Conservation (phyloP, 2,329 filamentous ascomycete species). For the Cladosporium colombiae region DNA sequence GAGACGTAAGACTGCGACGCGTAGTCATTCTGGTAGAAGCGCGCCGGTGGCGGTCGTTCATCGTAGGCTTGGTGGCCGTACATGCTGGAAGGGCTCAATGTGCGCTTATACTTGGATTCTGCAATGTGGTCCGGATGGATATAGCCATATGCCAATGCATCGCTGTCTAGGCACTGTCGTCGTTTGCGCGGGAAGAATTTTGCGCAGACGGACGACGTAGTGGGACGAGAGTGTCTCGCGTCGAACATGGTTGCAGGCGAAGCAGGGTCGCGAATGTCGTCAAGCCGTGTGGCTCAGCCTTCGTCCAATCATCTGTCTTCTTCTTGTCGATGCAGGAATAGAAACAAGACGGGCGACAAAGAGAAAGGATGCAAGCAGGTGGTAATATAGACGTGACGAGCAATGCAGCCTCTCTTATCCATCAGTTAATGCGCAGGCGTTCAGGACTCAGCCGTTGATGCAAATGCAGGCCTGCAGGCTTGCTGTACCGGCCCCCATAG, state of each 20-base stretch:
- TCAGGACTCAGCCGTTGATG: background rate
- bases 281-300: constrained; percentile 19
- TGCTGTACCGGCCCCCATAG: background rate
- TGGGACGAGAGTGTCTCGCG: constrained; percentile 7
- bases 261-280: constrained; percentile 15
- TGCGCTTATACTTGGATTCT: constrained; percentile 6
- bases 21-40: constrained; percentile 12
- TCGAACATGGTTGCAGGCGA: constrained; percentile 14
- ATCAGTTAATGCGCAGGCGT: background rate
- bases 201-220: constrained; percentile 4
- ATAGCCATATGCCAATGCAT: constrained; percentile 17
- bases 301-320: constrained; percentile 13
- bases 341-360: background rate
- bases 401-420: background rate
- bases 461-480: background rate
- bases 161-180: constrained; percentile 8
- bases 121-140: constrained; percentile 11
- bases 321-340: background rate
- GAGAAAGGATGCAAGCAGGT: background rate
- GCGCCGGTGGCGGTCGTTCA: constrained; percentile 5
- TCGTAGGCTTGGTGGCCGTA: constrained; percentile 10
- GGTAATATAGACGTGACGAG: constrained; percentile 1
- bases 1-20: constrained; percentile 11
- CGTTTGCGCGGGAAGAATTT: constrained; percentile 11
- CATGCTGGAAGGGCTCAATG: constrained; percentile 4